Conservation (phyloP, 495 filamentous ascomycete species). For the Podospora fimiseda region DNA sequence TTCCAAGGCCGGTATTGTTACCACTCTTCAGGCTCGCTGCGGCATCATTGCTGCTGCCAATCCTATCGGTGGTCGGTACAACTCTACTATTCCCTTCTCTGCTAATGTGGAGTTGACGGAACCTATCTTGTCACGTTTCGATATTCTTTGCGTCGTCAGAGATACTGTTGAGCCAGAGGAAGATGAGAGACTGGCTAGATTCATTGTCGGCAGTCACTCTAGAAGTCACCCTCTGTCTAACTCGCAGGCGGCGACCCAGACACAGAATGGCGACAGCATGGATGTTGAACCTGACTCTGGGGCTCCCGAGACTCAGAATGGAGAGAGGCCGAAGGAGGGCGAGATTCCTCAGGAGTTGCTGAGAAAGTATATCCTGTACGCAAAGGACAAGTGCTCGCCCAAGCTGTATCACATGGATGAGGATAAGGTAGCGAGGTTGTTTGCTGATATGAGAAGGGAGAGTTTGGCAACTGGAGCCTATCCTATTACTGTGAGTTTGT, state of each 20-base stretch:
- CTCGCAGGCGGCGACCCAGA: conserved; percentile 31
- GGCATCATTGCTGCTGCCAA: conserved; percentile 97
- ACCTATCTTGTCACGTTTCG: conserved; percentile 96
- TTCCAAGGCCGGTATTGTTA: conserved; percentile 97
- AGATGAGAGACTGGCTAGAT: conserved; percentile 89
- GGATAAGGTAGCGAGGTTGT: conserved; percentile 90
- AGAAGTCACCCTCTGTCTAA: conserved; percentile 76
- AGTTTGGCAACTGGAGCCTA: conserved; percentile 89
- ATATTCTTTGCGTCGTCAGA: conserved; percentile 94
- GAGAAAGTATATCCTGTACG: conserved; percentile 96
- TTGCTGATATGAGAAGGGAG: conserved; percentile 93
- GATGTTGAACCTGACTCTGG: conserved; percentile 51
- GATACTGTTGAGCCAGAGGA: conserved; percentile 96
- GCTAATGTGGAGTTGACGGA: conserved; percentile 97
- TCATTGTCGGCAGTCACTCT: conserved; percentile 89
- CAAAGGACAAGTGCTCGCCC: conserved; percentile 80
- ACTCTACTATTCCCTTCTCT: conserved; percentile 88
- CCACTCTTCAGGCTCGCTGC: conserved; percentile 94
- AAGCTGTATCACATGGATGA: conserved; percentile 98
- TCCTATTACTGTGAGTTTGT: conserved; percentile 80
- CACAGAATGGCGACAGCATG: conserved; percentile 52
- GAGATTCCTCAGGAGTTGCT: conserved; percentile 89
- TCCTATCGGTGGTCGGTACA: conserved; percentile 93
- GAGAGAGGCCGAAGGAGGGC: conserved; percentile 53
- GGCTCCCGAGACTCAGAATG: conserved; percentile 24